Base-by-base conservation (phyloP, 78 protist genomes). In the Diacronema lutheri region DNA sequence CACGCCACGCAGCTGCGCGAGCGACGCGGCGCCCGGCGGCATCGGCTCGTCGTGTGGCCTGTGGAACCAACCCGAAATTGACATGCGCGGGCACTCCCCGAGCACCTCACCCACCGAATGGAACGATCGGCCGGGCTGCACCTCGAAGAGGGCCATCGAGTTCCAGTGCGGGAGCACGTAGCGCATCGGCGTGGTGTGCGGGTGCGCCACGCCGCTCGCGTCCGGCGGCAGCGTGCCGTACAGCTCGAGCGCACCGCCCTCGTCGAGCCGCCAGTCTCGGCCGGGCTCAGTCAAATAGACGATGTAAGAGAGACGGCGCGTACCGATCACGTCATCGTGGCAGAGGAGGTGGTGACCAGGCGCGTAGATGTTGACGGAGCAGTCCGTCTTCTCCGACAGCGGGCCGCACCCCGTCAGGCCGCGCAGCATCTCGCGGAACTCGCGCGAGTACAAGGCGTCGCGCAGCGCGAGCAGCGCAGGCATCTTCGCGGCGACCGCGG, bases 301-400 rank as follows among this genome's bases (percentile, higher is more conserved):
- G 46, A 90, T 79, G 87, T 66, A 90, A 29, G 89, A 85, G 62
- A 90, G 66, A 0, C 40, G 31, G 2, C 92, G 80, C 37, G 92
- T 82, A 85, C 89, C 86, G 31, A 90, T 90, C 33, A 85, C 89
- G 62, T 90, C 92, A 26, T 90, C 92, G 78, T 90, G 92, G 69
- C 88, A 80, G 44, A 90, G 73, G 26, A 90, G 68, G 64, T 90
- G 92, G 29, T 83, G n/a, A 19, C 92, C 89, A 12, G 4, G 5
- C 21, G 38, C 19, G 87, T 90, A 86, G 35, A 44, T 26, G 37
- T 85, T 74, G 60, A 66, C 38, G 20, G 90, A 86, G 13, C 61
- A 38, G 82, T 90, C 92, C 1, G 61, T 12, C 64, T 81, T 23
- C 40, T 23, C 76, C 23, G 86, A n/a, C 20, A 90, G 86, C 78